Percentiles rank a stretch among this genome's conserved stretches.
Conservation (phyloP, 169 alveolate genomes). For the Ichthyophthirius multifiliis region DNA sequence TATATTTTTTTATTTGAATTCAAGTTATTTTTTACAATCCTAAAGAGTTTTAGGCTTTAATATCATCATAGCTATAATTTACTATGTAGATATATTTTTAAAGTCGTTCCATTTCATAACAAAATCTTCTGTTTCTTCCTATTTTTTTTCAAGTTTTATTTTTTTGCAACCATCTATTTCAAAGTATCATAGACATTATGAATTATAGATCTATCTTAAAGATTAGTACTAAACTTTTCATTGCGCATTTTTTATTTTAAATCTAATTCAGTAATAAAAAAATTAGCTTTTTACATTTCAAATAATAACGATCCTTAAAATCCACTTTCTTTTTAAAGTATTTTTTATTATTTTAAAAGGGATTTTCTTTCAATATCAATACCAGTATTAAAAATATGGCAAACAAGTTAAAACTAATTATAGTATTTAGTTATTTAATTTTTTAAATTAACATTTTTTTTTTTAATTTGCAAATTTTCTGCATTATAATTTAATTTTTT, state of each 20-base stretch:
- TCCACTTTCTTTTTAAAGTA: slow-evolving; percentile 15
- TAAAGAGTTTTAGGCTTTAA: slow-evolving; percentile 19
- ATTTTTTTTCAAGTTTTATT: not conserved
- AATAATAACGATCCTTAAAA: slow-evolving; percentile 20
- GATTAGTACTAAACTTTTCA: slow-evolving; percentile 4
- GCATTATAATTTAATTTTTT: not conserved
- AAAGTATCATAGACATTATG: slow-evolving; percentile 27
- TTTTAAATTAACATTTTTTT: not conserved
- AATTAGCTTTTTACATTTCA: slow-evolving; percentile 24
- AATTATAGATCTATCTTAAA: slow-evolving; percentile 12
- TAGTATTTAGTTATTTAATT: not conserved
- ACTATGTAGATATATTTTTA: slow-evolving; percentile 5
- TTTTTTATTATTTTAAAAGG: slow-evolving; percentile 21
- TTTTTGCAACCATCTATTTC: slow-evolving; percentile 22
- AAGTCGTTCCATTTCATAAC: slow-evolving; percentile 14
- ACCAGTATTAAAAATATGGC: not conserved
- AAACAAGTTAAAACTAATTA: not conserved
- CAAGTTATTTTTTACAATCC: not conserved
- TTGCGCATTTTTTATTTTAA: slow-evolving; percentile 3
- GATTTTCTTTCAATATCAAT: not conserved
- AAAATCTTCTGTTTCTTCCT: not conserved
- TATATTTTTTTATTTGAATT: too few species aligned
- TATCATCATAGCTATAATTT: slow-evolving; percentile 10
- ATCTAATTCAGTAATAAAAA: slow-evolving; percentile 13
- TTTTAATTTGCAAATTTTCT: not conserved